Evolutionary conservation across 768 basidiomycete species (phyloP).

Genomic region (Kwoniella botswanensis): DNA sequence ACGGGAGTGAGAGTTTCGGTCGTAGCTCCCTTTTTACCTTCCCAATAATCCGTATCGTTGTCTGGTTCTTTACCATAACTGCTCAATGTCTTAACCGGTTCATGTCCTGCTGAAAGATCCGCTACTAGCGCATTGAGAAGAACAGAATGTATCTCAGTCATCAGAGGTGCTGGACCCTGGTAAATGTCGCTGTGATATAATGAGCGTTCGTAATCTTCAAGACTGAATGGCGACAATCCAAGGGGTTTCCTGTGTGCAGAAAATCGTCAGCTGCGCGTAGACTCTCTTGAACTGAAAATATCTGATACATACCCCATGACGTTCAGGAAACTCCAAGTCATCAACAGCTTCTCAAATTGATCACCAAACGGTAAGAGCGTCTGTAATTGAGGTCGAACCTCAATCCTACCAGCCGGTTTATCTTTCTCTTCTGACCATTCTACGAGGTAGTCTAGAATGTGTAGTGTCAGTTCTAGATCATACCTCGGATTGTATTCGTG

Average conservation of each 20-base stretch:
- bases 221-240: conserved; percentile 80
- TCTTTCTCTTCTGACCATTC: conserved; percentile 46
- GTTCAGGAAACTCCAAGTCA: conserved; percentile 92
- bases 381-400: conserved; percentile 44
- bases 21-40: conserved; percentile 53
- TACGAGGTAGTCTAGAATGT: conserved; percentile 47
- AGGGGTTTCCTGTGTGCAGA: conserved; percentile 71
- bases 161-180: conserved; percentile 67
- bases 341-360: conserved; percentile 79
- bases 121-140: conserved; percentile 82
- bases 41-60: conserved; percentile 53
- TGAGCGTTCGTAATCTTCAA: conserved; percentile 91
- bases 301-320: conserved; percentile 77
- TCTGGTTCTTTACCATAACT: conserved; percentile 32
- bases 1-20: conserved; percentile 46
- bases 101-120: conserved; percentile 60
- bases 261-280: neutral
- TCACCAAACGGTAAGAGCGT: conserved; percentile 52
- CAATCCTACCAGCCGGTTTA: conserved; percentile 35
- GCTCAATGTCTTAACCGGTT: conserved; percentile 35
- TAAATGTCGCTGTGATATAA: conserved; percentile 76
- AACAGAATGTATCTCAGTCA: conserved; percentile 85
- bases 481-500: too few relatives aligned
- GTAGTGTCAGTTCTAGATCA: too few relatives aligned
- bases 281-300: neutral